Evolutionary conservation across 2,329 filamentous ascomycete genomes (phyloP).

Genomic region (Colletotrichum magnum): DNA sequence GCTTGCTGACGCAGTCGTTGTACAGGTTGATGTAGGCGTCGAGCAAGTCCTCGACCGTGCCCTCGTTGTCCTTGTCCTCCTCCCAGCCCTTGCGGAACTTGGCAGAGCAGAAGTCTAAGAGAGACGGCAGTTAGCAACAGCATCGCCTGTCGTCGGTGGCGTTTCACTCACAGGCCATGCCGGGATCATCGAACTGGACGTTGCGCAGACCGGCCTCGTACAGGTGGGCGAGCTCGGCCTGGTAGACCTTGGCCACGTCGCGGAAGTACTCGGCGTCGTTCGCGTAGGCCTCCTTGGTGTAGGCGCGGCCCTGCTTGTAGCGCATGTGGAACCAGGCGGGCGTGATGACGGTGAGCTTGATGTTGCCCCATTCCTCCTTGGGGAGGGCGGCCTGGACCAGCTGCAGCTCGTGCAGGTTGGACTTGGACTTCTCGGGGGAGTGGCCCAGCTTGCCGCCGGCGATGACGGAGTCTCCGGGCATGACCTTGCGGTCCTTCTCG

Average conservation of each 20-base stretch:
- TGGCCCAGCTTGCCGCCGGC: slow-evolving; percentile 63
- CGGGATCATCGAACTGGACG: slow-evolving; percentile 78
- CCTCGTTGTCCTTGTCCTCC: slow-evolving; percentile 76
- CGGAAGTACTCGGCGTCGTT: slow-evolving; percentile 69
- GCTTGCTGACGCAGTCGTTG: slow-evolving; percentile 76
- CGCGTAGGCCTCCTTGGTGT: slow-evolving; percentile 45
- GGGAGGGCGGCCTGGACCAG: slow-evolving; percentile 63
- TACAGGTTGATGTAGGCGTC: slow-evolving; percentile 84
- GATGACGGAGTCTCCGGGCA: slow-evolving; percentile 70
- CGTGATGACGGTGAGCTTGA: slow-evolving; percentile 69
- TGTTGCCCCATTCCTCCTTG: slow-evolving; percentile 63
- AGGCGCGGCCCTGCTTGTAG: slow-evolving; percentile 46
- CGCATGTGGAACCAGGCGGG: slow-evolving; percentile 61
- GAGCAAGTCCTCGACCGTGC: slow-evolving; percentile 76
- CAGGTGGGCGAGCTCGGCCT: slow-evolving; percentile 71
- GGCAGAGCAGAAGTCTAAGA: slow-evolving; percentile 79
- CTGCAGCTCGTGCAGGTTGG: slow-evolving; percentile 65
- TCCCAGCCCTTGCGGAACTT: slow-evolving; percentile 80
- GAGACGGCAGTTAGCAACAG: slow-evolving; percentile 14
- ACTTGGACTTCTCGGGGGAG: slow-evolving; percentile 55
- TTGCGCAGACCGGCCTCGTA: slow-evolving; percentile 75
- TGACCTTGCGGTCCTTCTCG: slow-evolving; percentile 66
- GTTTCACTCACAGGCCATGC: slow-evolving; percentile 72
- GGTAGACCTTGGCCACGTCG: slow-evolving; percentile 76
- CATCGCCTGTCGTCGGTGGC: not conserved